Percentiles rank a stretch among this genome's conserved stretches.
These are phyloP conservation scores for Chlorencoelia australis DNA, from an alignment of 2,329 filamentous ascomycete genomes.

Conservation along the genomic window DNA sequence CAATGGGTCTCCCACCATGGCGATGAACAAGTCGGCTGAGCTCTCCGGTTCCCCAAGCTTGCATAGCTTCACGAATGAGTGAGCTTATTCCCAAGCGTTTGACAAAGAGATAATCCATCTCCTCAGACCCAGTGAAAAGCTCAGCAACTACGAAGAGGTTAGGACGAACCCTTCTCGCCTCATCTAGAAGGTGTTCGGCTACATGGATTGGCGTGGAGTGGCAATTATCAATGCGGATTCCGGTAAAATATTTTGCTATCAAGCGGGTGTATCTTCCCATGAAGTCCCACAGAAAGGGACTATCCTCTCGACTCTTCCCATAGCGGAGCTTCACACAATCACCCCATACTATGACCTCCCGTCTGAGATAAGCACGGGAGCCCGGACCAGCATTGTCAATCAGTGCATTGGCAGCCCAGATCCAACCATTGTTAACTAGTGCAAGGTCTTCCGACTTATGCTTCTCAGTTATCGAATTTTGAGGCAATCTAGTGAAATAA, in stretches of 20 bases:
- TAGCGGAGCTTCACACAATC: conserved; percentile 97
- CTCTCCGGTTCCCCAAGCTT: conserved; percentile 91
- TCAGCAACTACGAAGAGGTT: conserved; percentile 90
- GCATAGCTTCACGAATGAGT: conserved; percentile 95
- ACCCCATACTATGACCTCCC: conserved; percentile 96
- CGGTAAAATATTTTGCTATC: conserved; percentile 90
- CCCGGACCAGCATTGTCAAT: conserved; percentile 85
- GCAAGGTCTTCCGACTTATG: conserved; percentile 69
- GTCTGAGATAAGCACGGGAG: conserved; percentile 85
- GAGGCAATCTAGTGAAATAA: conserved; percentile 85
- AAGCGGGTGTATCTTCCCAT: conserved; percentile 89
- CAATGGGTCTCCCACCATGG: conserved; percentile 88
- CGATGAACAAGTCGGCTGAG: conserved; percentile 86
- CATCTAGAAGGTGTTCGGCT: conserved; percentile 87
- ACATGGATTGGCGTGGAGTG: conserved; percentile 94
- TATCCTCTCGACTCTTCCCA: conserved; percentile 69
- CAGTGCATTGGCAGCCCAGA: conserved; percentile 94
- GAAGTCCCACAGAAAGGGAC: conserved; percentile 87
- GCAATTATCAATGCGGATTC: conserved; percentile 95
- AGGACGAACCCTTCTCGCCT: conserved; percentile 79
- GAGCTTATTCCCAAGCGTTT: conserved; percentile 85
- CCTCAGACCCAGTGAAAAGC: conserved; percentile 89
- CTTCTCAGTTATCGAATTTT: conserved; percentile 67
- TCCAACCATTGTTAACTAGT: conserved; percentile 94
- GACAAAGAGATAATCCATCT: conserved; percentile 93